Evolutionary conservation across 495 filamentous ascomycete genomes (phyloP), one percentile per base, ranked within the genome.

Genomic region (Lepraria neglecta): DNA sequence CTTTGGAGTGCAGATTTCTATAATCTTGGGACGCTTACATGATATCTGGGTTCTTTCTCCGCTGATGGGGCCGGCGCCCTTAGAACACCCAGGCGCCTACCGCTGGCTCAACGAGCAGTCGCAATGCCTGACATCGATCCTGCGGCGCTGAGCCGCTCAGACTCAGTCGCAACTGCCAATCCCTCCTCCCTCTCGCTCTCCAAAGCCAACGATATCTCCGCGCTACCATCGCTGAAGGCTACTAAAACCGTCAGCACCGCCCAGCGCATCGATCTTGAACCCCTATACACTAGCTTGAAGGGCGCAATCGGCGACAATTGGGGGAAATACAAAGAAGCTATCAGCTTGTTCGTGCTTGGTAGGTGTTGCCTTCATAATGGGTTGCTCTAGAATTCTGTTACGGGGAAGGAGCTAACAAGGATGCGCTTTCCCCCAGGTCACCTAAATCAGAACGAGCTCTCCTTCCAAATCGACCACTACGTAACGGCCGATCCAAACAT

Each of bases 261-360:
- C 62, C 86, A 87, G 78, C 87, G 94, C 67, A 88, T 97, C 61
- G 92, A 98, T 69, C 77, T 96, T 28, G 92, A 97, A 70, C 88
- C 90, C 31, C 78, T 92, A 65, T 97, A 97, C 70, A 87, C 89
- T 42, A 84, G 87, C 63, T 80, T 98, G 50, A 97, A 96, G 71
- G 75, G 79, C 46, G 83, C 81, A 45, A 86, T 97, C 71, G 80
- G 85, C 50, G 92, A 96, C 70, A 81, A 89, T 72, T 98, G 94
- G 94, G 77, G 80, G 47, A 80, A 81, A 62, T 98, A 98, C 72
- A 96, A 95, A 74, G 87, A 92, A 65, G 73, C 90, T 31, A 83
- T 89, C 24, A 83, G 84, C 58, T 77, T 85, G 19, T 97, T 96
- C 72, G 71, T 96, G 38, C 75, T 92, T 67, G 92, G 92, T 94